Conservation (phyloP, 495 filamentous ascomycete genomes). For the Eremomyces bilateralis region DNA sequence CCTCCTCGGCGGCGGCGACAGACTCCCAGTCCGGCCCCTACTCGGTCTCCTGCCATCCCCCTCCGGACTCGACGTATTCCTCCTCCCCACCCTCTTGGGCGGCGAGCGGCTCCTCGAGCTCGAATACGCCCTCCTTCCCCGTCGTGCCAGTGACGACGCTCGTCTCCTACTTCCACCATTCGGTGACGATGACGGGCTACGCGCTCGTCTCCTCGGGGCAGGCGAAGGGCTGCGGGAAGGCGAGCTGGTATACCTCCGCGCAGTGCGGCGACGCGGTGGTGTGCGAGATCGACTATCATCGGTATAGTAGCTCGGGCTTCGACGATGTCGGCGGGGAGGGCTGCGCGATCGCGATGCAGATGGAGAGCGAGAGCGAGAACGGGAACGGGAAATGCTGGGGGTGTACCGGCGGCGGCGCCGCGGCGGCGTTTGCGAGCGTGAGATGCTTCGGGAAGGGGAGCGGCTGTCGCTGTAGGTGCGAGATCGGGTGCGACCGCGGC, state of each 20-base stretch:
- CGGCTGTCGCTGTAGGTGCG: constrained; percentile 4
- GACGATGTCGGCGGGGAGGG: background rate
- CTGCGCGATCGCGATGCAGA: background rate
- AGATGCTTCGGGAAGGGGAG: constrained; percentile 5
- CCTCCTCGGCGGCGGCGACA: too few relatives aligned
- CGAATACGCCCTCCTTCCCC: too few relatives aligned
- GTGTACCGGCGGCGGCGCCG: constrained; percentile 4
- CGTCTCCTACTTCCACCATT: background rate
- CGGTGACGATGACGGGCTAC: background rate
- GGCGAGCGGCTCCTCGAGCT: too few relatives aligned
- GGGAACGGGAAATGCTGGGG: constrained; percentile 9
- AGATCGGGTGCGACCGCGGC: constrained; percentile 7
- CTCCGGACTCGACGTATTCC: too few relatives aligned
- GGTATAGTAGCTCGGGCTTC: background rate
- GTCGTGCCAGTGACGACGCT: background rate
- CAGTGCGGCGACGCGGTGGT: background rate
- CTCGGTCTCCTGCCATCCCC: too few relatives aligned
- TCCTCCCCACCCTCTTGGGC: too few relatives aligned
- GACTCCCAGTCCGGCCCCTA: too few relatives aligned
- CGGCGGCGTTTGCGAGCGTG: constrained; percentile 6
- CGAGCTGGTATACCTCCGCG: background rate
- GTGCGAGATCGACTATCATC: too few relatives aligned
- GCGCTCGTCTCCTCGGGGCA: background rate
- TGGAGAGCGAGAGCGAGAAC: constrained; percentile 4
- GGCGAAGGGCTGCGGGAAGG: background rate